Evolutionary conservation across 2,329 filamentous ascomycete genomes (phyloP), one percentile per base, ranked within the genome.

Genomic region (Fusarium neocosmosporiellum): DNA sequence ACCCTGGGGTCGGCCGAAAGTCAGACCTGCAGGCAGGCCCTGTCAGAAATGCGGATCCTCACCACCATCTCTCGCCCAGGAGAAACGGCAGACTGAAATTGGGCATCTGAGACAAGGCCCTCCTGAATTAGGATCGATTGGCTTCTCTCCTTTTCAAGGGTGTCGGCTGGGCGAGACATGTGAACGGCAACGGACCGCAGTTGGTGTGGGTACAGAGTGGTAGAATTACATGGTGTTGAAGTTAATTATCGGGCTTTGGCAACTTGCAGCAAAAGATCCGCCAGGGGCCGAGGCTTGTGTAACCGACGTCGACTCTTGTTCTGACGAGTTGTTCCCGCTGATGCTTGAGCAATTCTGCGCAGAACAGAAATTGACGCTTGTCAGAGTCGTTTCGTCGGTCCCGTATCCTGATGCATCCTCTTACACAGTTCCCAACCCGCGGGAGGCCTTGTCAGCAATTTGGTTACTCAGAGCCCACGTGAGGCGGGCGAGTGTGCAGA

Each of bases 381-480:
- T 48, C 43, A 27, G 43, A 48, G 24, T 29, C 31, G 20, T 36
- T 46, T 18, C 22, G 8, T 63, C 27, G 53, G 53, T 27, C 18
- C 57, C 31, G 37, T 48, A 55, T 55, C 53, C 31, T 46, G 50
- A 59, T 59, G 31, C 58, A 53, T 62, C 59, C 29, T 61, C 24
- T 59, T 57, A 34, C 66, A 62, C 34, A 6, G 20, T 41, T 36
- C 34, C 36, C 18, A 57, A 39, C 34, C 37, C 34, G 16, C 46
- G 37, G 33, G 62, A 67, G 73, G 75, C 70, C 73, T 69, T 65
- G 73, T 77, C 75, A 77, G 73, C 75, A 67, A 66, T 24, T 43
- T 63, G 43, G 58, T 66, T 69, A 67, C 66, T 59, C 60, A 67
- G 53, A 69, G 67, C 53, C 66, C 73, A 76, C 66, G 74, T 76